Percentiles rank a stretch among this genome's conserved stretches.
phyloP scores from a whole-genome alignment of 148 eudicot genomes.

The Rhododendron vialii region DNA sequence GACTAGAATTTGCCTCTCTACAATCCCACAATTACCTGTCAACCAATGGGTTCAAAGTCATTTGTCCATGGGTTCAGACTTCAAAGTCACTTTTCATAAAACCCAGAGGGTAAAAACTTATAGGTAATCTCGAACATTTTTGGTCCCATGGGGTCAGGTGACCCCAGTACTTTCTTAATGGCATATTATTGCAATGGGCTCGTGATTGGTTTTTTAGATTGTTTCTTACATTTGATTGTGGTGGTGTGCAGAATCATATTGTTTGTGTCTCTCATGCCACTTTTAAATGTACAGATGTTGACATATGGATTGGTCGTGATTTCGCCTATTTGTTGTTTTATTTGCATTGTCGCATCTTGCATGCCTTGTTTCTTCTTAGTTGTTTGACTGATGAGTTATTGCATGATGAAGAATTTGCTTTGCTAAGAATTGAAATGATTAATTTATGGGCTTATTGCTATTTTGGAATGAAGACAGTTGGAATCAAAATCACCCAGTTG shows the following conservation, averaged over 20 bases:
- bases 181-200: not conserved
- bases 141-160: not conserved
- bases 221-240: not conserved
- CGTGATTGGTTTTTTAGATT: not conserved
- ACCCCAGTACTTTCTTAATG: not conserved
- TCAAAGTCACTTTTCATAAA: too few species aligned
- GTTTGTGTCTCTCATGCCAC: not conserved
- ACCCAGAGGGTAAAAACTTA: too few species aligned
- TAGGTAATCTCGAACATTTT: too few species aligned
- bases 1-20: too few species aligned
- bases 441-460: constrained; percentile 19
- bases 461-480: constrained; percentile 36
- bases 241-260: not conserved
- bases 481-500: constrained; percentile 13
- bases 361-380: not conserved
- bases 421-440: constrained; percentile 11
- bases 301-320: not conserved
- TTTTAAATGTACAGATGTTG: not conserved
- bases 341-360: not conserved
- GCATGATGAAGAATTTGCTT: constrained; percentile 5
- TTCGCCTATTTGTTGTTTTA: not conserved
- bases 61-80: too few species aligned
- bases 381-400: not conserved
- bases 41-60: too few species aligned
- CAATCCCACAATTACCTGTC: too few species aligned